Evolutionary conservation across 2,329 filamentous ascomycete species (phyloP).

Genomic region (Fusarium austroafricanum): DNA sequence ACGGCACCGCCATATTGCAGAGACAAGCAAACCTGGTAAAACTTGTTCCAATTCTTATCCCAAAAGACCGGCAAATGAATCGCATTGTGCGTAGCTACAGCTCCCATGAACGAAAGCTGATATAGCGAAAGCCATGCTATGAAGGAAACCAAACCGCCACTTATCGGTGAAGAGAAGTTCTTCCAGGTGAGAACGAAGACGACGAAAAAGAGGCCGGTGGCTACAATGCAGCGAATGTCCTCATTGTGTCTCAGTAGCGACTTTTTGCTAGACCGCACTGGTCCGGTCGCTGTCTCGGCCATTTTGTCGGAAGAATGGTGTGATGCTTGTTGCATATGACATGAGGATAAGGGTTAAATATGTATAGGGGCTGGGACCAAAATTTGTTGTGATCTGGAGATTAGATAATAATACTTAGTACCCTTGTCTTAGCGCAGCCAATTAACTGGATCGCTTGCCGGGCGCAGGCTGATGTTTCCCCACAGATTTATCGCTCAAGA

Average conservation of each 20-base stretch:
- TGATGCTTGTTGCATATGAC: too few relatives aligned
- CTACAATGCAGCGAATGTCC: constrained; percentile 19
- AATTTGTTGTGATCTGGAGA: too few relatives aligned
- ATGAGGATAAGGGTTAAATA: too few relatives aligned
- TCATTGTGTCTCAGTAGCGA: constrained; percentile 12
- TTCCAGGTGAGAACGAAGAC: constrained; percentile 23
- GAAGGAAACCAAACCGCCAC: constrained; percentile 3
- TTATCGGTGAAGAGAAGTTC: constrained; percentile 13
- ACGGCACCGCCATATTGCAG: constrained; percentile 24
- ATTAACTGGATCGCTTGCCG: too few relatives aligned
- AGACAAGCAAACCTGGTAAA: constrained; percentile 27
- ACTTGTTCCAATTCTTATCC: constrained; percentile 23
- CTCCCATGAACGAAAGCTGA: constrained; percentile 25
- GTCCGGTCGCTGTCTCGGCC: too few relatives aligned
- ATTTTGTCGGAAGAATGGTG: too few relatives aligned
- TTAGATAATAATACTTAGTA: too few relatives aligned
- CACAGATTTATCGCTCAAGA: too few relatives aligned
- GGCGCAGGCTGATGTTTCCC: too few relatives aligned
- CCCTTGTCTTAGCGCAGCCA: too few relatives aligned
- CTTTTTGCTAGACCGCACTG: not conserved
- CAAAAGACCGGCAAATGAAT: constrained; percentile 21
- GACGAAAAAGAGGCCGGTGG: constrained; percentile 16
- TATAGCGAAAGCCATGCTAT: constrained; percentile 19
- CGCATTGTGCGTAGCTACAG: constrained; percentile 20
- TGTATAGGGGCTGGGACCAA: too few relatives aligned